These are phyloP conservation scores for Hydnum rufescens DNA, from an alignment of 768 basidiomycete species.

Conservation along the genomic window DNA sequence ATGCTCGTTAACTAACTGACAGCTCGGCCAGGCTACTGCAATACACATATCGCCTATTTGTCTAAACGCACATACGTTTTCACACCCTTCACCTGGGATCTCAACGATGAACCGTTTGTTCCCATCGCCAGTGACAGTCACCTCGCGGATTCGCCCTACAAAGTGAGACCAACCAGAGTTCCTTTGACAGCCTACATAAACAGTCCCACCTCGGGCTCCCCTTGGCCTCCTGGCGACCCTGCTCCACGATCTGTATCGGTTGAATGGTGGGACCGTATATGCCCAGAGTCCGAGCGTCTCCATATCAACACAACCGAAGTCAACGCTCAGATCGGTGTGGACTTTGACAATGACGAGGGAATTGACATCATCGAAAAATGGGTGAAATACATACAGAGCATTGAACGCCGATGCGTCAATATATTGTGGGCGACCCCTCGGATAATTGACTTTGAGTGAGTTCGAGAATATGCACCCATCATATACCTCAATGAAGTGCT, in stretches of 20 bases:
- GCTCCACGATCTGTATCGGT: slow-evolving; percentile 28
- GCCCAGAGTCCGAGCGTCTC: slow-evolving; percentile 21
- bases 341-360: slow-evolving; percentile 1
- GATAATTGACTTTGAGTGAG: slow-evolving; percentile 36
- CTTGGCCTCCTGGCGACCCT: slow-evolving; percentile 18
- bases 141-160: background rate
- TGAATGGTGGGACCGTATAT: slow-evolving; percentile 28
- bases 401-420: background rate
- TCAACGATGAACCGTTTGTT: background rate
- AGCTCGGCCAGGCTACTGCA: background rate
- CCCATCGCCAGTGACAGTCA: background rate
- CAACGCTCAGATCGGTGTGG: slow-evolving; percentile 17
- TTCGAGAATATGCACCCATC: too few relatives aligned
- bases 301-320: slow-evolving; percentile 14
- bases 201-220: slow-evolving; percentile 3
- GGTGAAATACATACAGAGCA: background rate
- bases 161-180: slow-evolving; percentile 4
- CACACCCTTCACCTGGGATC: slow-evolving; percentile 5
- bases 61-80: slow-evolving; percentile 6
- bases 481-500: too few relatives aligned
- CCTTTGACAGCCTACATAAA: slow-evolving; percentile 7
- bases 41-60: background rate
- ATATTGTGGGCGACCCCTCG: slow-evolving; percentile 13
- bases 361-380: background rate
- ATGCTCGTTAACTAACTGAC: too few relatives aligned